Base-by-base conservation (phyloP, 2,329 filamentous ascomycete genomes). In the Trichoderma asperellum region DNA sequence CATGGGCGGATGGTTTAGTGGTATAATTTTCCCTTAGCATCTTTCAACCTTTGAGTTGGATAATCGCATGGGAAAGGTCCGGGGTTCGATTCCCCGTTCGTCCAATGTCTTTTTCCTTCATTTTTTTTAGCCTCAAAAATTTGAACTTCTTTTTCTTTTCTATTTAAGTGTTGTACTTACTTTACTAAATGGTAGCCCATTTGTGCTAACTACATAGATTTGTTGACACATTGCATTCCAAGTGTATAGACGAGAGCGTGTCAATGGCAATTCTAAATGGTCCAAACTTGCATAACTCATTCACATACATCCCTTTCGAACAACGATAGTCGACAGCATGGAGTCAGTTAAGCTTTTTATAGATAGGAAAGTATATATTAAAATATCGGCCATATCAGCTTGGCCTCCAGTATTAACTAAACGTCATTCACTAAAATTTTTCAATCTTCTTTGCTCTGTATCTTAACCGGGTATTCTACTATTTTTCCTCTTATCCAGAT, bases 61-160 rank as follows among this genome's bases (percentile, higher is more conserved):
- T 6, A 7, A 35, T 16, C 53, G 66, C 60, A 10, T 71, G 70
- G 70, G 70, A 71, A 65, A 69, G 70, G 70, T 71, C 70, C 70
- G 59, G 70, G 70, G 70, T 71, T 71, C 70, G 68, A 71, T 71
- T 71, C 70, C 70, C 70, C 59, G 70, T 71, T 69, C 68, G 70
- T 71, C 70, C 70, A 71, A 29, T 16, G 52, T 61, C n/a, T 66
- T 24, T 4, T 68, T 43, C 55, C 56, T 29, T 29, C 40, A 24
- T 60, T 40, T 11, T 32, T n/a, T 10, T 21, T 21, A 18, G 3
- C n/a, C 43, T 16, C 2, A 24, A 24, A 24, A 24, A 3, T 7
- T 32, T 7, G 7, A 21, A 4, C 0, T 14, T n/a, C 56, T 24
- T 32, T 27, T 63, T 47, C 18, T 18, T 16, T 34, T 24, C 18